phyloP scores from a whole-genome alignment of 139 green algal species.

The Chlamydomonas schloesseri region DNA sequence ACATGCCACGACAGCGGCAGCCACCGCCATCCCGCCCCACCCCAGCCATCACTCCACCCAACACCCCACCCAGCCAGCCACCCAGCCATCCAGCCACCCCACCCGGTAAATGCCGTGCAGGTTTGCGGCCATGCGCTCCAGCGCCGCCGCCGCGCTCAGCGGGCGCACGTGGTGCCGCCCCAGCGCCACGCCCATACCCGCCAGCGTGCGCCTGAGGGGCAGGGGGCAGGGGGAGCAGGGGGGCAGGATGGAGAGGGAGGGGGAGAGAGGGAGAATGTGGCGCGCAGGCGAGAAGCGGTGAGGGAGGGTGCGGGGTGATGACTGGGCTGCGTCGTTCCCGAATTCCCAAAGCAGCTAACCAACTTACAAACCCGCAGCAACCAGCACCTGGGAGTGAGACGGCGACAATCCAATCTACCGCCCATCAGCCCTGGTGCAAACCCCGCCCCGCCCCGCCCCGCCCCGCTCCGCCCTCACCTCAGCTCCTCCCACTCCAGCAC shows the following conservation, averaged over 20 bases:
- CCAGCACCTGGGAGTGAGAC: too few relatives aligned
- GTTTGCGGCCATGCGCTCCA: constrained; percentile 69
- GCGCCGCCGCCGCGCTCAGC: constrained; percentile 28
- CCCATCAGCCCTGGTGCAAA: not conserved
- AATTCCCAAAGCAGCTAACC: too few relatives aligned
- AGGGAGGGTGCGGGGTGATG: too few relatives aligned
- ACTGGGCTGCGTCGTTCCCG: too few relatives aligned
- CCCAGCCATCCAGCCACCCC: not conserved
- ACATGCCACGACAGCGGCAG: too few relatives aligned
- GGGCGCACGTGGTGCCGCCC: constrained; percentile 14
- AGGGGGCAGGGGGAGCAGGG: not conserved
- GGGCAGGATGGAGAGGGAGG: too few relatives aligned
- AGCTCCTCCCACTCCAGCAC: constrained; percentile 55
- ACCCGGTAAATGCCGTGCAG: constrained; percentile 63
- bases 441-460: too few relatives aligned
- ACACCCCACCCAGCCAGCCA: not conserved
- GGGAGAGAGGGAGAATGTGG: not conserved
- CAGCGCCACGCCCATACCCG: not conserved
- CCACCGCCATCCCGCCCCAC: too few relatives aligned
- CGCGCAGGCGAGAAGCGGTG: too few relatives aligned
- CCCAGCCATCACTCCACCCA: not conserved
- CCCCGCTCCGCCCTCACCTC: too few relatives aligned
- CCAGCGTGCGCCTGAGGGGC: not conserved
- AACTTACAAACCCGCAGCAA: too few relatives aligned
- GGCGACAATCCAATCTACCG: not conserved